Base-by-base conservation (phyloP, 1,139 yeast genomes). In the Yamadazyma mexicana region DNA sequence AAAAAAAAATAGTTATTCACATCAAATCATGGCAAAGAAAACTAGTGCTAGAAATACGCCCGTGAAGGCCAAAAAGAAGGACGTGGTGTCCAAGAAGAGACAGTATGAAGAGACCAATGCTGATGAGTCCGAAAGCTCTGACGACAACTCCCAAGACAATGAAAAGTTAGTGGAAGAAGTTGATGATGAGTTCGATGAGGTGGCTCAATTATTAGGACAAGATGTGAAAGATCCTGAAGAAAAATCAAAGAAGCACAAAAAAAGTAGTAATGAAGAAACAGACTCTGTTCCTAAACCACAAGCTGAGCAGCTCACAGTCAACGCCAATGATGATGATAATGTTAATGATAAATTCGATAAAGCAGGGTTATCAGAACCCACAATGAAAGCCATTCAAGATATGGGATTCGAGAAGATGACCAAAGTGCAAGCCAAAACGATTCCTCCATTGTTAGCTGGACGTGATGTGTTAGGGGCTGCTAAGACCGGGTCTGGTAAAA, bases 381-480 rank as follows among this genome's bases (percentile, higher is more conserved):
- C 97, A 4, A 59, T 81, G 57, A 79, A 81, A 56, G 94, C 96
- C 25, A 83, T 91, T 47, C 69, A 71, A 33, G 83, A 80, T 32
- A 86, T 92, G 96, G 97, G 96, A 1, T 91, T 91, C 66, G 72
- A 78, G 15, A 83, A 73, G 43, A 87, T 91, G 97, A 92, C 98
- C 5, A 79, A 83, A 44, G 97, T 91, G 11, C 98, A 91, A 65
- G 86, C 95, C 27, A 82, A 89, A 62, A 88, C 98, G 12, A 91
- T 91, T 43, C 98, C 98, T 7, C 97, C 98, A 12, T 72, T 92
- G 49, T 70, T 91, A 52, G 96, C 98, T 0, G 98, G 98, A 32
- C 79, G 91, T 54, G 98, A 91, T 66, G 97, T 91, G 18, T 75
- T 91, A 42, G 98, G 97, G 55, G 94, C 94, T 96, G 99, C 99